Conservation (phyloP, 139 green algal genomes). For the Volvox africanus region DNA sequence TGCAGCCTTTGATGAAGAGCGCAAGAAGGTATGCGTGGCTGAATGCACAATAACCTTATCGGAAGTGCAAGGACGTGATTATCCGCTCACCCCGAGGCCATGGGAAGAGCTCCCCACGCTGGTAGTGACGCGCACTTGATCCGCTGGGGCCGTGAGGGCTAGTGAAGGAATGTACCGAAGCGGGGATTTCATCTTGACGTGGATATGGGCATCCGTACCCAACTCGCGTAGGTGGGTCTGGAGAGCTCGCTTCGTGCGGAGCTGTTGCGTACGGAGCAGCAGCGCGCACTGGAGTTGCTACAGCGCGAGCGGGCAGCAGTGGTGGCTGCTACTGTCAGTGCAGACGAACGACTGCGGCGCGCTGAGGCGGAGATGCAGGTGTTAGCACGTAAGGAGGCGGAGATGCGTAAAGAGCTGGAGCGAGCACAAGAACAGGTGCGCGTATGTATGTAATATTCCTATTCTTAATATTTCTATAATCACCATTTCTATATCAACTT, state of each 20-base stretch:
- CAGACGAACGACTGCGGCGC: slow-evolving; percentile 18
- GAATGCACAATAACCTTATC: neutral
- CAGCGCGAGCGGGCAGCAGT: slow-evolving; percentile 25
- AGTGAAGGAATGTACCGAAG: too few species aligned
- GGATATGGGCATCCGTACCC: neutral
- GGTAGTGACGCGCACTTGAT: neutral
- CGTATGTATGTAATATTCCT: neutral
- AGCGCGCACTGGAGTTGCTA: slow-evolving; percentile 45
- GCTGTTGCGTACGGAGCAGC: slow-evolving; percentile 37
- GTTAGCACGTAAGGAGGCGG: neutral
- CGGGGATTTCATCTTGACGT: too few species aligned
- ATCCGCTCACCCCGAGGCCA: neutral
- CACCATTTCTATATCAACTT: too few species aligned
- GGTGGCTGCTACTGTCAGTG: neutral
- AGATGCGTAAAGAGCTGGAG: slow-evolving; percentile 8
- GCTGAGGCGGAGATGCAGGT: slow-evolving; percentile 26
- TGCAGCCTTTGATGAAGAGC: slow-evolving; percentile 6
- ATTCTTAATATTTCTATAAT: too few species aligned
- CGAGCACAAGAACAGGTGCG: slow-evolving; percentile 34
- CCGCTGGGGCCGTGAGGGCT: too few species aligned
- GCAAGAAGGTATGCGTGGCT: slow-evolving; percentile 9
- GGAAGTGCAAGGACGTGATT: neutral
- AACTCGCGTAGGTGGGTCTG: neutral
- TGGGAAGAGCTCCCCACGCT: neutral
- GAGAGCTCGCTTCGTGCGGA: slow-evolving; percentile 1